Percentiles rank a stretch among this genome's conserved stretches.
Evolutionary conservation across 169 alveolate genomes (phyloP).

Genomic region (Fabrea salina): DNA sequence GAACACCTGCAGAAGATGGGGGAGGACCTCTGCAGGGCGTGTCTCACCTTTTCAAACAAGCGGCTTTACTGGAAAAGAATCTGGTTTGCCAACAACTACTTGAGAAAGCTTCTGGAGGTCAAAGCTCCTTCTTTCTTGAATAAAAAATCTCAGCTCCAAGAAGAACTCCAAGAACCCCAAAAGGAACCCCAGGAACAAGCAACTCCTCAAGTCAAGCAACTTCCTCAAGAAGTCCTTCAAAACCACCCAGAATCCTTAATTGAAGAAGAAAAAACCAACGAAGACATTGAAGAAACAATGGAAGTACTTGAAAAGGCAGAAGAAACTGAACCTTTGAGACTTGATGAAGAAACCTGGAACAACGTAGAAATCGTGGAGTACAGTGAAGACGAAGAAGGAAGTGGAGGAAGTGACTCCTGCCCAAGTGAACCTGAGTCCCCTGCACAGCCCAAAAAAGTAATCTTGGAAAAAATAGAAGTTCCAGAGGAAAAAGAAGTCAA

Average conservation of each 20-base stretch:
- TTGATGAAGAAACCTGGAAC: constrained; percentile 3
- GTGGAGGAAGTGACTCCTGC: background rate
- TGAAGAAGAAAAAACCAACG: background rate
- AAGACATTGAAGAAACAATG: background rate
- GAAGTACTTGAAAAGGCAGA: background rate
- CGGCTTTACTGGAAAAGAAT: background rate
- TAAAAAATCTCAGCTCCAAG: background rate
- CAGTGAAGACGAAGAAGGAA: background rate
- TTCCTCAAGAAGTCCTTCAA: background rate
- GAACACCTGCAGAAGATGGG: constrained; percentile 14
- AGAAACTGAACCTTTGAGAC: background rate
- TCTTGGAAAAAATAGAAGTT: too few species aligned
- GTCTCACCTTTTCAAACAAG: background rate
- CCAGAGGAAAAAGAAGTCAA: too few species aligned
- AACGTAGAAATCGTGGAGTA: background rate
- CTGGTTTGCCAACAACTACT: background rate
- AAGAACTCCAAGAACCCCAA: background rate
- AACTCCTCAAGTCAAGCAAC: background rate
- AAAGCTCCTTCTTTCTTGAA: background rate
- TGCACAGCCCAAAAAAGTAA: too few species aligned
- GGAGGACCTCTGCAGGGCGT: constrained; percentile 8
- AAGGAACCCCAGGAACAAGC: background rate
- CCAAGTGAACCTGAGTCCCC: background rate
- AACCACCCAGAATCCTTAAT: background rate
- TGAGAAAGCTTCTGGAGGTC: background rate